A percentile compares a stretch with the other conserved stretches of the same genome.
These are phyloP conservation scores for Komagataea norvegica DNA, from an alignment of 1,139 yeast species.

Conservation along the genomic window DNA sequence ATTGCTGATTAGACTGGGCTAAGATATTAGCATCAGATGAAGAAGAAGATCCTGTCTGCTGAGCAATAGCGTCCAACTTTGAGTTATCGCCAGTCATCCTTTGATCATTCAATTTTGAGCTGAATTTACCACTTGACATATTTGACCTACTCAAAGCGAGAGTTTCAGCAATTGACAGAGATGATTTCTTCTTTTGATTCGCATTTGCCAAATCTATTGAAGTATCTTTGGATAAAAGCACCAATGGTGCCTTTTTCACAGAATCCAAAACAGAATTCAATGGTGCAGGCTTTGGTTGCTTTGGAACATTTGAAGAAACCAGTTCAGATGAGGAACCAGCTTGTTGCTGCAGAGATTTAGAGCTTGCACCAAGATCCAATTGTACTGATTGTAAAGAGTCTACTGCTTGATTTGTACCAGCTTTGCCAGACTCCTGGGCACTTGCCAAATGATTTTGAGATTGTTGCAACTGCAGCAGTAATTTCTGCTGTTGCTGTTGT, in stretches of 20 bases:
- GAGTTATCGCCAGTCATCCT: background rate
- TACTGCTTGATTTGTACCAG: too few species aligned
- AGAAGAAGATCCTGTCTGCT: too few species aligned
- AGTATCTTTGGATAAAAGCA: conserved; percentile 23
- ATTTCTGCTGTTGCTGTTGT: conserved; percentile 19
- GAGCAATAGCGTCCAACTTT: background rate
- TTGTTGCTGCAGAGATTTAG: too few species aligned
- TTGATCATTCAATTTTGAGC: conserved; percentile 22
- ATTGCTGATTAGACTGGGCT: too few species aligned
- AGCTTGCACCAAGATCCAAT: too few species aligned
- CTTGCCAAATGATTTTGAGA: conserved; percentile 7
- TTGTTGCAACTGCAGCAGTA: conserved; percentile 14
- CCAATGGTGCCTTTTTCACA: conserved; percentile 20
- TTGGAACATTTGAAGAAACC: conserved; percentile 6
- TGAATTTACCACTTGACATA: conserved; percentile 30
- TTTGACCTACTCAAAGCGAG: conserved; percentile 52
- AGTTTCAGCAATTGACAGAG: conserved; percentile 59
- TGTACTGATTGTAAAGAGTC: too few species aligned
- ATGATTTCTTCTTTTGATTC: conserved; percentile 22
- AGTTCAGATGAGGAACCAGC: too few species aligned
- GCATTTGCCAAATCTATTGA: conserved; percentile 24
- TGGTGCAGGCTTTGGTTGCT: conserved; percentile 23
- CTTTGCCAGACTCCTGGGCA: background rate
- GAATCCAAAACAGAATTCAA: conserved; percentile 20
- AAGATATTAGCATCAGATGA: too few species aligned